Conservation (phyloP, 2,329 filamentous ascomycete genomes). For the Trichoderma pleuroti region DNA sequence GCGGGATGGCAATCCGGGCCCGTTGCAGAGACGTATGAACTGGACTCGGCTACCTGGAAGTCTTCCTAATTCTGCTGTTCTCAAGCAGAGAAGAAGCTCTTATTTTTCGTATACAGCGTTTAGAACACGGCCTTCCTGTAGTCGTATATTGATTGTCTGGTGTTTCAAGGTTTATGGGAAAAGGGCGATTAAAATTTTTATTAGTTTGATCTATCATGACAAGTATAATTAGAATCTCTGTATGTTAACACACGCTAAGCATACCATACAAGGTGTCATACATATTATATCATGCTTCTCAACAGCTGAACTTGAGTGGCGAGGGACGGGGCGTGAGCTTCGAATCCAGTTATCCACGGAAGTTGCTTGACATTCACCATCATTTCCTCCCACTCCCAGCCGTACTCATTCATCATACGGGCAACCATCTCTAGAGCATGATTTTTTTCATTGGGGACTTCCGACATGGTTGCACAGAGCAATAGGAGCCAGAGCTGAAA, state of each 20-base stretch:
- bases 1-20: conserved; percentile 37
- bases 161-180: neutral
- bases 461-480: conserved; percentile 1
- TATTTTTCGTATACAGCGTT: neutral
- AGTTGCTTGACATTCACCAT: neutral
- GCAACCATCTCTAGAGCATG: neutral
- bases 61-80: neutral
- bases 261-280: neutral
- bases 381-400: neutral
- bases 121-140: neutral
- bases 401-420: neutral
- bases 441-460: neutral
- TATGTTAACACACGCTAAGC: neutral
- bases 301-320: neutral
- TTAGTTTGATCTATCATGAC: neutral
- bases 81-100: neutral
- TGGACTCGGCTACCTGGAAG: conserved; percentile 24
- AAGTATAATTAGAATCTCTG: neutral
- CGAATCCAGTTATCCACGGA: conserved; percentile 7
- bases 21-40: conserved; percentile 32
- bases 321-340: neutral
- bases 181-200: neutral
- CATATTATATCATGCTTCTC: neutral
- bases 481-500: conserved; percentile 5
- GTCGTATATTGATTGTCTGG: neutral